Evolutionary conservation across 305 asterid genomes (phyloP), one percentile per base, ranked within the genome.

Genomic region (Coffea humblotiana): DNA sequence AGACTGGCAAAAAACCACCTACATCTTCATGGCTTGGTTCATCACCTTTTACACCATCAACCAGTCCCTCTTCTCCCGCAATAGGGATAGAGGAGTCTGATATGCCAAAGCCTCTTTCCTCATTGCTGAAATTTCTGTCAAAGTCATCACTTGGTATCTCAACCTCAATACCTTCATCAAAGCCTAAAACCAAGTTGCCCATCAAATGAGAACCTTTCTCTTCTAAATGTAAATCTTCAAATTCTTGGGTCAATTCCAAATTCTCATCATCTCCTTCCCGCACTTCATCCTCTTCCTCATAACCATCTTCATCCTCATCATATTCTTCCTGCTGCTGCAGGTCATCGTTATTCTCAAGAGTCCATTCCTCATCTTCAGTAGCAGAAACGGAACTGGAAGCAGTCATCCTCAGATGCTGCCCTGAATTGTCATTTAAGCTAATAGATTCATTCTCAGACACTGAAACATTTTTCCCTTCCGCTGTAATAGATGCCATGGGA

Each of bases 111-210:
- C 85, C 82, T 78, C 82, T 83, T 81, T 90, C 97, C 74, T 89
- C 91, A 80, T 84, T 82, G 73, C 84, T 87, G 60, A 84, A 52
- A 72, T 81, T 85, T 84, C 90, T 88, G 65, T 89, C 97, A 82
- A 89, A 86, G 88, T 94, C 94, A 84, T 93, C 99, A 76, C 88
- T 90, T 29, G 97, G 97, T 82, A 96, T 85, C 81, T 87, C 95
- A 83, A 96, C 98, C 89, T 96, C 96, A 71, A 94, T 88, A 78
- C 98, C 99, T 83, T 94, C 97, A 70, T 96, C 96, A 83, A 96
- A 94, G 74, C 98, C 98, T 84, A 96, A 74, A 76, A 94, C 97
- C 80, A 94, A 88, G 79, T 96, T 94, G 51, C 89, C 93, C 87
- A 87, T 75, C 79, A 85, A 85, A 83, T 84, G 87, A 75, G 96